Conservation (phyloP, 805 yeast genomes). For the Wickerhamomyces hampshirensis region DNA sequence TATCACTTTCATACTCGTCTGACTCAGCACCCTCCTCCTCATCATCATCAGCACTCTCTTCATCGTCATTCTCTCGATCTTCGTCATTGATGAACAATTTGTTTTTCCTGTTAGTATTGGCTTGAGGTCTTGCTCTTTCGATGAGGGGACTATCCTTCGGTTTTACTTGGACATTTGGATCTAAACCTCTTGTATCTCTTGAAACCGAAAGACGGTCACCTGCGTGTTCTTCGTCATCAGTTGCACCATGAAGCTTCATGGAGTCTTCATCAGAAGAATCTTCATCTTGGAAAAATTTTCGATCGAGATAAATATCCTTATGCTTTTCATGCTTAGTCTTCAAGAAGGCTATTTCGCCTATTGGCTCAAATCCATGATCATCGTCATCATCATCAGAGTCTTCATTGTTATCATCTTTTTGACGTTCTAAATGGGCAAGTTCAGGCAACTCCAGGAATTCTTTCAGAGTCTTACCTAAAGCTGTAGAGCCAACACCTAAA, state of each 20-base stretch:
- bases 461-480: conserved; percentile 1
- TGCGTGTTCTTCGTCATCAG: conserved; percentile 4
- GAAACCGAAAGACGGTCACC: background rate
- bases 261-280: conserved; percentile 13
- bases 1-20: too few relatives aligned
- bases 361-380: conserved; percentile 5
- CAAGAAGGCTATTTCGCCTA: conserved; percentile 9
- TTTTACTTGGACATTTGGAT: too few relatives aligned
- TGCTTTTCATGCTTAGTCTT: conserved; percentile 1
- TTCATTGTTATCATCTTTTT: conserved; percentile 4
- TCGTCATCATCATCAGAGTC: conserved; percentile 8
- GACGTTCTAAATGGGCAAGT: conserved; percentile 2
- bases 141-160: too few relatives aligned
- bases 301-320: conserved; percentile 1
- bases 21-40: too few relatives aligned
- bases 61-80: too few relatives aligned
- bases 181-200: background rate
- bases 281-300: conserved; percentile 9
- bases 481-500: conserved; percentile 3
- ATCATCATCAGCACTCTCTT: too few relatives aligned
- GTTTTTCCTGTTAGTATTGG: too few relatives aligned
- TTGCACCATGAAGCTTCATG: conserved; percentile 3
- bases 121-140: too few relatives aligned
- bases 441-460: conserved; percentile 7
- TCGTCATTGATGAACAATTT: too few relatives aligned